Evolutionary conservation across 2,329 filamentous ascomycete species (phyloP), one percentile per base, ranked within the genome.

Genomic region (Dactylellina leptospora): DNA sequence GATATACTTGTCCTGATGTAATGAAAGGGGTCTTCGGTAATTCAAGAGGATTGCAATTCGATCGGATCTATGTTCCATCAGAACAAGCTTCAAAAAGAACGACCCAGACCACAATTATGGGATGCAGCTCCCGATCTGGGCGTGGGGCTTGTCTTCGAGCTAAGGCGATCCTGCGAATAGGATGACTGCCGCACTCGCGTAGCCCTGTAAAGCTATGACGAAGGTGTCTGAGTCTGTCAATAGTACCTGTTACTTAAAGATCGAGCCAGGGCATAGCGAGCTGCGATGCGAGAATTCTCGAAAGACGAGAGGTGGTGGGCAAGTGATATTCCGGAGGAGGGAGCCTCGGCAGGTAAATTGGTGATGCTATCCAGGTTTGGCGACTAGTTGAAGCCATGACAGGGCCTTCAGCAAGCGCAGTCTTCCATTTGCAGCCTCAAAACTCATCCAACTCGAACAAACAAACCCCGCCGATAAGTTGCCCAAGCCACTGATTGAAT

Each of bases 121-220:
- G 44, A 60, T 64, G 59, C 53, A 54, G 38, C 33, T 72, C 53
- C 58, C 59, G 59, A 72, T 71, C 59, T 64, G 53, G 47, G 59
- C 68, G 55, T 72, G 68, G 68, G 68, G 68, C 68, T 63, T 50
- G 68, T 51, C 20, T 47, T 50, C 53, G 45, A 44, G 68, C 59
- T 60, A 53, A 61, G 54, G 62, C 38, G 36, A 8, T 63, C 50
- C 68, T 60, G 53, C 68, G 68, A 72, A 72, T 72, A 72, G 68
- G 68, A 72, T 60, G 68, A 55, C 59, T 72, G 68, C 68, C 68
- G 59, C 68, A 59, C 68, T 72, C 68, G 68, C 68, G 68, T 64
- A 72, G 68, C 68, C 68, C 68, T 71, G 68, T 53, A 58, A 55
- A 59, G 27, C 47, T 72, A 72, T 72, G 68, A 72, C 68, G 68